Conservation (phyloP, 2,329 filamentous ascomycete species). For the Colletotrichum plurivorum region DNA sequence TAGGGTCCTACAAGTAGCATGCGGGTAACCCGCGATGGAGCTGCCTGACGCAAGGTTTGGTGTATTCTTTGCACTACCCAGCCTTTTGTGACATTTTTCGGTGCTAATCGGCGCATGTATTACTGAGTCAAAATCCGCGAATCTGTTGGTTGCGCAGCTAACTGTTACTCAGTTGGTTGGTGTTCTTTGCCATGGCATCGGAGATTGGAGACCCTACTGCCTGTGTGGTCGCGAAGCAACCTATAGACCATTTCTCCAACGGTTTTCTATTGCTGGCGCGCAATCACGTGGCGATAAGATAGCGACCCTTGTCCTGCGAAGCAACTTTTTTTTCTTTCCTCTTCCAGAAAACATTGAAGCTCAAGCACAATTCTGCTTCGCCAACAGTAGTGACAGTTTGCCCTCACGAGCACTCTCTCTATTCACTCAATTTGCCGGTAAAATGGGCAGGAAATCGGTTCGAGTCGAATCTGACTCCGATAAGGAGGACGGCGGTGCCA, state of each 20-base stretch:
- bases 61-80: too few relatives aligned
- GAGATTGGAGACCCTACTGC: conserved; percentile 12
- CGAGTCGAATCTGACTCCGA: conserved; percentile 28
- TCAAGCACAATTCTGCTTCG: not conserved
- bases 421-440: not conserved
- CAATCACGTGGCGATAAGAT: conserved; percentile 38
- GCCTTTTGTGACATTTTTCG: too few relatives aligned
- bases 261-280: too few relatives aligned
- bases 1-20: not conserved
- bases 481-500: conserved; percentile 34
- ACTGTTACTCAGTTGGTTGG: too few relatives aligned
- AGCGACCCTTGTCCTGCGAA: conserved; percentile 11
- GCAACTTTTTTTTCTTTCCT: conserved; percentile 28
- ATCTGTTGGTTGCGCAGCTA: too few relatives aligned
- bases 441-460: conserved; percentile 28
- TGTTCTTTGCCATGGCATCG: not conserved
- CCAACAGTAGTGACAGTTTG: not conserved
- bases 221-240: not conserved
- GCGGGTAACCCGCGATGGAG: too few relatives aligned
- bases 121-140: too few relatives aligned
- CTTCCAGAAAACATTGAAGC: not conserved
- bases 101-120: too few relatives aligned
- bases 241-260: not conserved
- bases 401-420: not conserved
- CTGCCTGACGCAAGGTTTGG: too few relatives aligned